Evolutionary conservation across 345 rosid genomes (phyloP), one percentile per base, ranked within the genome.

Genomic region (Diplotaxis tenuifolia): DNA sequence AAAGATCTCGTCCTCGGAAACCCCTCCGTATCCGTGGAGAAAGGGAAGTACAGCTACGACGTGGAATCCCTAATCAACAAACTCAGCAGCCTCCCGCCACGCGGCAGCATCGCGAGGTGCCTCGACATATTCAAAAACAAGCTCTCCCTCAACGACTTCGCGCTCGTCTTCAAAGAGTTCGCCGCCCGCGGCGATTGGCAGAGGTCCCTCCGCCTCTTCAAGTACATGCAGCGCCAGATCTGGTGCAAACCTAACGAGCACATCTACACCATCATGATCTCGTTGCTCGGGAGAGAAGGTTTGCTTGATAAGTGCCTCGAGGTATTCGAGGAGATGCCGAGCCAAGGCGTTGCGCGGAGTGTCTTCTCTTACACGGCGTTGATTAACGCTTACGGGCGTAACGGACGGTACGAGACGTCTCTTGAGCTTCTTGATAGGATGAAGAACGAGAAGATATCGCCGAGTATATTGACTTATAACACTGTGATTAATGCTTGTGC

Each of bases 161-260:
- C 92, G n/a, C 68, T 88, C 61, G 99, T 88, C 15, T 95, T 89
- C 84, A 91, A 88, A 70, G 99, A 95, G 76, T 95, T 95, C 78
- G 96, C 99, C 0, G 89, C 78, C 29, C 93, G 99, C 9, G 93
- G 93, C 2, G 99, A 95, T 72, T 95, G 97, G 99, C 96, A 95
- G 79, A 84, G 96, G 15, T 89, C 96, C 6, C 93, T 95, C 36
- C 85, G 96, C 9, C 86, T 95, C 23, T 95, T 95, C 86, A 95
- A 95, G 80, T 90, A 95, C 63, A 95, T 88, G 96, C 97, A 95
- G 79, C 86, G 99, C 9, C 97, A 91, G 82, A 88, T 91, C 21
- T 95, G 97, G 97, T 95, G 99, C 71, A 91, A 95, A 78, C 99
- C 99, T 0, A 89, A 85, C 73, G 99, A 91, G 69, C 97, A 95